A percentile compares a stretch with the other conserved stretches of the same genome.
Evolutionary conservation across 768 basidiomycete species (phyloP).

Genomic region (Pleurotus platypus): DNA sequence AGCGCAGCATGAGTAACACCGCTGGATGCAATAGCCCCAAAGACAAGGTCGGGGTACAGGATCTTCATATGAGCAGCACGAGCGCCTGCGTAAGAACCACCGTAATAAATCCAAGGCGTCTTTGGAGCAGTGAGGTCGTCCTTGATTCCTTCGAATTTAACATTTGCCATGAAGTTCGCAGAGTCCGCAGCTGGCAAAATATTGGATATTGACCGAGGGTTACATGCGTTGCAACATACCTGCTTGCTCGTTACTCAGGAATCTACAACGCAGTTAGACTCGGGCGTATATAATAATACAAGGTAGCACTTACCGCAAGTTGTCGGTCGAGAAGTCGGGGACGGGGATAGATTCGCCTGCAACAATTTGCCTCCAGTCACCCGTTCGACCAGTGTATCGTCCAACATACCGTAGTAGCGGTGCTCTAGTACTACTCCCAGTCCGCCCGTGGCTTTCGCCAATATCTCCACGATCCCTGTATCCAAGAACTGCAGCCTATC

Average conservation of each 20-base stretch:
- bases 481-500: constrained; percentile 59
- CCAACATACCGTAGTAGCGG: constrained; percentile 70
- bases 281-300: background rate
- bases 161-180: constrained; percentile 83
- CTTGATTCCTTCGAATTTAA: constrained; percentile 68
- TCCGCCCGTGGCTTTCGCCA: constrained; percentile 82
- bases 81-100: constrained; percentile 91
- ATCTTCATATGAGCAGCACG: constrained; percentile 89
- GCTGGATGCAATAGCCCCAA: constrained; percentile 85
- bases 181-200: constrained; percentile 70
- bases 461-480: constrained; percentile 83
- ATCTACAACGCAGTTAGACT: constrained; percentile 40
- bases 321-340: constrained; percentile 74
- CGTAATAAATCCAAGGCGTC: constrained; percentile 92
- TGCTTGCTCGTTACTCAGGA: constrained; percentile 69
- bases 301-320: constrained; percentile 52
- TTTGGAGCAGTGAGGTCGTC: constrained; percentile 69
- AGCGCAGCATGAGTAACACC: constrained; percentile 84
- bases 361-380: constrained; percentile 1
- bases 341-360: constrained; percentile 76
- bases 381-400: constrained; percentile 14
- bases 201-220: background rate
- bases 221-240: background rate
- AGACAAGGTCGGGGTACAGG: constrained; percentile 85
- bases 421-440: constrained; percentile 91